Evolutionary conservation across 441 rosid species (phyloP), one percentile per base, ranked within the genome.

Genomic region (Rhodomyrtus psidioides): DNA sequence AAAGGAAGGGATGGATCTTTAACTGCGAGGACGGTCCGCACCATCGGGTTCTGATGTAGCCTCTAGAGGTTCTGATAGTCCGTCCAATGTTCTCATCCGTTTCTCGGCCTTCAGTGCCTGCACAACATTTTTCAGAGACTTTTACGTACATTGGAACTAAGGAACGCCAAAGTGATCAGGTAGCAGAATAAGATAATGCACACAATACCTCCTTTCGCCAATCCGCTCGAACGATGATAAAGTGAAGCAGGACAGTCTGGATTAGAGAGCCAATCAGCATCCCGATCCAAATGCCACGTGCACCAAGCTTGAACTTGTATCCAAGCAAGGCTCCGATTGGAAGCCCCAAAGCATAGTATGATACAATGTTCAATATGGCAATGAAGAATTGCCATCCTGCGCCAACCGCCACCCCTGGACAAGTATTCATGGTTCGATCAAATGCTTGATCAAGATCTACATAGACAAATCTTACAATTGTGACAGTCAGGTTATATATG

Each of bases 381-480:
- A 92, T 91, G 19, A 55, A 86, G 34, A 85, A 51, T 86, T 92
- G 95, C 93, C 94, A 92, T 15, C 94, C 94, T 34, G 91, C 94
- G 17, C 94, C 95, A 5, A 93, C 90, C 7, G 95, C 94, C 58
- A 92, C 94, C 27, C 95, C 94, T 93, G 91, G 49, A 87, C 79
- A 65, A 34, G 76, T 34, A 19, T 65, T 19, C 16, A 82, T 53
- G 28, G 26, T 24, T 53, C 57, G 79, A 24, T 7, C 12, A 51
- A 60, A 81, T 53, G 44, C 82, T 1, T 34, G 57, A 28, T 55
- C 56, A 82, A 53, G 55, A 27, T 53, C 59, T 27, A 55, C 17
- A 19, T 51, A 10, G 16, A 34, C 59, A 53, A 82, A 27, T 28
- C 44, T 17, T 30, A 56, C n/a, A 9, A 74, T 1, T 28, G 62